Conservation (phyloP, 306 rosid species). For the Prosopis cineraria region DNA sequence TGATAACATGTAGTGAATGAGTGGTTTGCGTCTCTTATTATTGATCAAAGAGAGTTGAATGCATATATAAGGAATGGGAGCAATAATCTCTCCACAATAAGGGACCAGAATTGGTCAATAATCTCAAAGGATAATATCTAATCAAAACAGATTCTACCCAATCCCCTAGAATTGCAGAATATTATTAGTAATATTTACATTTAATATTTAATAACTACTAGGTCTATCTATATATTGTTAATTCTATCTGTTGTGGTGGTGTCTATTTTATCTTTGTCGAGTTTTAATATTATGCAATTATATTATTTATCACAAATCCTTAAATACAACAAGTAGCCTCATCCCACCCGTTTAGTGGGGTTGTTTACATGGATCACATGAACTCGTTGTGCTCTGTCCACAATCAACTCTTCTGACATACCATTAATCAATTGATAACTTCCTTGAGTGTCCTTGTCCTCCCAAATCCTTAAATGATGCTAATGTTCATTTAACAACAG, state of each 20-base stretch:
- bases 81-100: too few relatives aligned
- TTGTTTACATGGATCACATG: neutral
- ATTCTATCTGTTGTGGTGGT: slow-evolving; percentile 5
- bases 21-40: too few relatives aligned
- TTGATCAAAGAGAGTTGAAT: too few relatives aligned
- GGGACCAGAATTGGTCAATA: too few relatives aligned
- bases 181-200: too few relatives aligned
- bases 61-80: too few relatives aligned
- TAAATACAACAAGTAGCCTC: neutral
- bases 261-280: neutral
- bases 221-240: too few relatives aligned
- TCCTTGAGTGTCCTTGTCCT: neutral
- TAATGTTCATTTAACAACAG: neutral
- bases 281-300: neutral
- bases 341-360: neutral
- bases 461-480: neutral
- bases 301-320: neutral
- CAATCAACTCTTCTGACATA: neutral
- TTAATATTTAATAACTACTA: too few relatives aligned
- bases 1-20: too few relatives aligned
- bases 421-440: neutral
- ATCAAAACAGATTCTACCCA: too few relatives aligned
- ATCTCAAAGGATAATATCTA: too few relatives aligned
- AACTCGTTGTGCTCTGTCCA: neutral
- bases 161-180: too few relatives aligned